These are phyloP conservation scores for Microbotryum lychnidis-dioicae DNA, from an alignment of 1,284 basidiomycete genomes.

Conservation along the genomic window DNA sequence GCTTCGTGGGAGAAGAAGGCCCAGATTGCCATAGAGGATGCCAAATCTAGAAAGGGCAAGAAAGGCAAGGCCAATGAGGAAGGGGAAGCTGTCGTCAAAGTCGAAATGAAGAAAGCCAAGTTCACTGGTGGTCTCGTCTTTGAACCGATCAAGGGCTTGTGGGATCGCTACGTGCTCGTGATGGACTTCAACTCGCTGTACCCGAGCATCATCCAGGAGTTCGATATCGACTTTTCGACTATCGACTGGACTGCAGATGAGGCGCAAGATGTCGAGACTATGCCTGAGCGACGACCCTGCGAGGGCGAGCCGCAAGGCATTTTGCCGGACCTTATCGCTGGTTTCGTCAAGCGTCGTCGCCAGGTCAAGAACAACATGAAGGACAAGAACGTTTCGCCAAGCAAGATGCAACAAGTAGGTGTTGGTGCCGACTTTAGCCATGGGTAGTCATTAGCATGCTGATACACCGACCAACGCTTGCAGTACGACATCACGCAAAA, in stretches of 20 bases:
- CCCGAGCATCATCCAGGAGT: constrained; percentile 99
- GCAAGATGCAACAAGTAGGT: constrained; percentile 73
- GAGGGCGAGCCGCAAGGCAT: constrained; percentile 69
- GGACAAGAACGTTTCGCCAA: constrained; percentile 63
- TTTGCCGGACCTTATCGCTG: constrained; percentile 89
- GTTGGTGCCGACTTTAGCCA: no score
- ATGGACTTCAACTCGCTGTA: constrained; percentile 99
- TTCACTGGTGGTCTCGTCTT: constrained; percentile 98
- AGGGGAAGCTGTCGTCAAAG: constrained; percentile 51
- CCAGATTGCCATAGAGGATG: constrained; percentile 37
- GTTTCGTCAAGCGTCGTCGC: constrained; percentile 77
- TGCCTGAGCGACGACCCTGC: constrained; percentile 75
- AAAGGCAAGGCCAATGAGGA: constrained; percentile 47
- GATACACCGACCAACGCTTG: no score
- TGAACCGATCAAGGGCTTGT: constrained; percentile 89
- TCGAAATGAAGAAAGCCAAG: constrained; percentile 77
- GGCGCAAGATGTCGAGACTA: constrained; percentile 66
- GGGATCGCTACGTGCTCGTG: constrained; percentile 94
- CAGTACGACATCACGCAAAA: constrained; percentile 96
- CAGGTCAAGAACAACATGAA: constrained; percentile 96
- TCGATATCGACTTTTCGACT: constrained; percentile 98
- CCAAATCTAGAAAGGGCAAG: constrained; percentile 42
- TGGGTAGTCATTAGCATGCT: neutral
- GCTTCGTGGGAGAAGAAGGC: constrained; percentile 62
- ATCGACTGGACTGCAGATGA: constrained; percentile 62